A percentile compares a stretch with the other conserved stretches of the same genome.
These are phyloP conservation scores for Cucurbitaria berberidis DNA, from an alignment of 2,329 filamentous ascomycete species.

Conservation along the genomic window DNA sequence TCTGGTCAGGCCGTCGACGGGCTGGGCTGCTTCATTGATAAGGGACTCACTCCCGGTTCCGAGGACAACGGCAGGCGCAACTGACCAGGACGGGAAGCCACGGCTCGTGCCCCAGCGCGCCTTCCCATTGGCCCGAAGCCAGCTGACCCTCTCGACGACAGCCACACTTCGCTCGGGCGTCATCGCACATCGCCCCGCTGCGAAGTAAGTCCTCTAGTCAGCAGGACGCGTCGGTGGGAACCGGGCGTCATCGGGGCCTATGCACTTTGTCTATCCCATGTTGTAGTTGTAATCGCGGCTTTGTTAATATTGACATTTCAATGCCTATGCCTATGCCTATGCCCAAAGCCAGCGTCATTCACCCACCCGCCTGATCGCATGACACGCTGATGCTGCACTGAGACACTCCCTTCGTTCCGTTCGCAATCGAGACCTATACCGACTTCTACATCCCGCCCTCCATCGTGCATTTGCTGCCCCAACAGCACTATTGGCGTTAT, in stretches of 20 bases:
- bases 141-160: slow-evolving; percentile 14
- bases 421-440: slow-evolving; percentile 35
- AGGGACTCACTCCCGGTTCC: slow-evolving; percentile 20
- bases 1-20: background rate
- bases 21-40: slow-evolving; percentile 15
- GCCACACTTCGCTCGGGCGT: slow-evolving; percentile 16
- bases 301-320: no score
- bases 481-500: slow-evolving; percentile 44
- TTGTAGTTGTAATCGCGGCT: no score
- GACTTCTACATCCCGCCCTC: slow-evolving; percentile 28
- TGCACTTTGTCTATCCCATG: no score
- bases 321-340: no score
- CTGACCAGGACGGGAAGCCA: slow-evolving; percentile 25
- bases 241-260: no score
- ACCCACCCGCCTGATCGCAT: background rate
- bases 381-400: background rate
- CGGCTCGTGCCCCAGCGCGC: slow-evolving; percentile 18
- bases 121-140: slow-evolving; percentile 22
- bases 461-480: slow-evolving; percentile 30
- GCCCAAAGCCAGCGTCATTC: slow-evolving; percentile 10
- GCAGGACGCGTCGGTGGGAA: slow-evolving; percentile 9
- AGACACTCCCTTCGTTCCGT: slow-evolving; percentile 24
- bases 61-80: slow-evolving; percentile 19
- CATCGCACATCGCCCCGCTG: slow-evolving; percentile 12
- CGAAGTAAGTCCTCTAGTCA: no score